Conservation (phyloP, 371 early-diverging fungal species). For the Zychaea mexicana region DNA sequence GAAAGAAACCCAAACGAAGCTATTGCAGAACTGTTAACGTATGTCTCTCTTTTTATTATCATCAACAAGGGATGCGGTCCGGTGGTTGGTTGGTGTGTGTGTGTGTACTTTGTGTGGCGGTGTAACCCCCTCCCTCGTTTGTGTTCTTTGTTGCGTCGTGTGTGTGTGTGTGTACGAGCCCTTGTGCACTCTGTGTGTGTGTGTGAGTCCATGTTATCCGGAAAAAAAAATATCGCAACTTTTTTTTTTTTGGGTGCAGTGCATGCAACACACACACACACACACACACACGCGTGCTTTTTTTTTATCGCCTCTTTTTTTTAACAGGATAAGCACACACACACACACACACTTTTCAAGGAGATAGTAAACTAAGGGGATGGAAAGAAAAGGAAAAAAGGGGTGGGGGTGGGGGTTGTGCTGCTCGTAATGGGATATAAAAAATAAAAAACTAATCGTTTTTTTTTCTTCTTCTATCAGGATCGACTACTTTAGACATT, state of each 20-base stretch:
- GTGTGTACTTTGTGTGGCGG: too few species aligned
- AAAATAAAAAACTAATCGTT: background rate
- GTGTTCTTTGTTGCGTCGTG: background rate
- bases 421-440: background rate
- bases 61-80: background rate
- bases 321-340: too few species aligned
- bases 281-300: background rate
- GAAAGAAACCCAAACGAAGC: constrained; percentile 49
- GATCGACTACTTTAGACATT: constrained; percentile 42
- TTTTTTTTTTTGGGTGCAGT: background rate
- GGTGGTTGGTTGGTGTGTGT: too few species aligned
- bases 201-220: background rate
- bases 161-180: background rate
- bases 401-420: background rate
- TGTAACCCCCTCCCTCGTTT: background rate
- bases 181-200: background rate
- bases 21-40: constrained; percentile 22
- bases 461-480: constrained; percentile 19
- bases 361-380: background rate
- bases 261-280: background rate
- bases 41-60: constrained; percentile 1
- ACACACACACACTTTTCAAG: background rate
- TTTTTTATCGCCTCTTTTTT: background rate
- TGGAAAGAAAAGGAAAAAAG: background rate
- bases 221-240: constrained; percentile 9